Conservation (phyloP, 73 alveolate genomes). For the Blepharisma japonicum region DNA sequence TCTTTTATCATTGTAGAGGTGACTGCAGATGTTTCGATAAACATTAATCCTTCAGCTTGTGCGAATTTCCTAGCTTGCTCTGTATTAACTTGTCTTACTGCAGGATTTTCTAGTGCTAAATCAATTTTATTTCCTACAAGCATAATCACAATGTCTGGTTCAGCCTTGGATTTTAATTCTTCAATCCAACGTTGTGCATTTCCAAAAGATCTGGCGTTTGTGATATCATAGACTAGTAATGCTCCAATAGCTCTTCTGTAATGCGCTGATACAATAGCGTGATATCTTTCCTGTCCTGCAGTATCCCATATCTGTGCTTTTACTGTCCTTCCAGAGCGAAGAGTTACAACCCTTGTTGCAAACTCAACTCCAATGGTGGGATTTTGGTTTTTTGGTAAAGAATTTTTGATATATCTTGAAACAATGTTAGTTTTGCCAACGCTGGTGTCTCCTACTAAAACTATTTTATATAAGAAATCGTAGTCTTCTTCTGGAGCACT, state of each 20-base stretch:
- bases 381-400: constrained; percentile 29
- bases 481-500: not conserved
- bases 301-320: constrained; percentile 88
- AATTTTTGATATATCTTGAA: constrained; percentile 43
- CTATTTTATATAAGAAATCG: constrained; percentile 41
- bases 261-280: constrained; percentile 70
- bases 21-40: constrained; percentile 57
- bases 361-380: constrained; percentile 33
- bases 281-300: constrained; percentile 80
- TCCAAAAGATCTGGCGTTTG: constrained; percentile 52
- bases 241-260: constrained; percentile 84
- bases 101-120: constrained; percentile 20
- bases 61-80: constrained; percentile 47
- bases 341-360: constrained; percentile 21
- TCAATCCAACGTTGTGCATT: constrained; percentile 60
- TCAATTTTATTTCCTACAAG: constrained; percentile 76
- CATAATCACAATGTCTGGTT: constrained; percentile 53
- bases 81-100: constrained; percentile 41
- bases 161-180: constrained; percentile 62
- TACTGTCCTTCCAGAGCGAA: constrained; percentile 25
- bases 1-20: not conserved
- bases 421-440: constrained; percentile 53
- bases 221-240: constrained; percentile 66
- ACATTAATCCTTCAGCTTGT: constrained; percentile 41
- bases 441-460: constrained; percentile 53